A percentile compares a stretch with the other conserved stretches of the same genome.
These are phyloP conservation scores for Exserohilum rostratum DNA, from an alignment of 2,329 filamentous ascomycete genomes.

Conservation along the genomic window DNA sequence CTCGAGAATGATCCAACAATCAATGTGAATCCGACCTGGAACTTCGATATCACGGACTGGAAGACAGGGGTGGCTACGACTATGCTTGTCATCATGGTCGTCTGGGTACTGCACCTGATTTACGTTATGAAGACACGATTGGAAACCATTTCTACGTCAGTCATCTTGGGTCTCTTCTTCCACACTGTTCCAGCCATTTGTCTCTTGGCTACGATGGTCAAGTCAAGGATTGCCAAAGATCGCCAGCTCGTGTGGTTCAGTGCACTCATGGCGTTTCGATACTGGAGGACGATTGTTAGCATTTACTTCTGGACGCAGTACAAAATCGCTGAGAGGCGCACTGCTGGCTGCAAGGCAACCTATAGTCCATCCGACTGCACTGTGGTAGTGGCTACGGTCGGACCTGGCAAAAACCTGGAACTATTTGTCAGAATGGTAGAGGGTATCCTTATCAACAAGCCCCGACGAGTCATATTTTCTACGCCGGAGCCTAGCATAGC, in stretches of 20 bases:
- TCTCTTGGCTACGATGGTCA: slow-evolving; percentile 5
- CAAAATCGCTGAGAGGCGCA: not conserved
- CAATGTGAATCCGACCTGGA: not conserved
- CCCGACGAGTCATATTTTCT: slow-evolving; percentile 24
- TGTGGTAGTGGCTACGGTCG: slow-evolving; percentile 29
- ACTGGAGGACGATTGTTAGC: slow-evolving; percentile 25
- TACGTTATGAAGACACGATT: not conserved
- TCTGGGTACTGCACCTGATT: not conserved
- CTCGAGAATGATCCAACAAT: not conserved
- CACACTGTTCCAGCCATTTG: slow-evolving; percentile 17
- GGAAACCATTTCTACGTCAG: not conserved
- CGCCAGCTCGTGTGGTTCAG: slow-evolving; percentile 17
- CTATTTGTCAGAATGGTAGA: slow-evolving; percentile 15
- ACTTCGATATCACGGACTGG: not conserved
- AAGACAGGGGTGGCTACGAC: not conserved
- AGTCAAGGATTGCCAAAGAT: slow-evolving; percentile 7
- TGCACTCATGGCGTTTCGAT: slow-evolving; percentile 23
- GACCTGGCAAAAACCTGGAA: slow-evolving; percentile 12
- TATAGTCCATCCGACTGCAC: slow-evolving; percentile 21
- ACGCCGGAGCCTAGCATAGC: slow-evolving; percentile 12
- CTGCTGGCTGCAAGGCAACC: not conserved
- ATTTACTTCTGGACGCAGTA: slow-evolving; percentile 28
- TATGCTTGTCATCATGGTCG: not conserved
- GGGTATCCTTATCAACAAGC: slow-evolving; percentile 20
- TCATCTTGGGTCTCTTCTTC: slow-evolving; percentile 6